Evolutionary conservation across 1,139 yeast species (phyloP).

Genomic region (Taphrina betulina): DNA sequence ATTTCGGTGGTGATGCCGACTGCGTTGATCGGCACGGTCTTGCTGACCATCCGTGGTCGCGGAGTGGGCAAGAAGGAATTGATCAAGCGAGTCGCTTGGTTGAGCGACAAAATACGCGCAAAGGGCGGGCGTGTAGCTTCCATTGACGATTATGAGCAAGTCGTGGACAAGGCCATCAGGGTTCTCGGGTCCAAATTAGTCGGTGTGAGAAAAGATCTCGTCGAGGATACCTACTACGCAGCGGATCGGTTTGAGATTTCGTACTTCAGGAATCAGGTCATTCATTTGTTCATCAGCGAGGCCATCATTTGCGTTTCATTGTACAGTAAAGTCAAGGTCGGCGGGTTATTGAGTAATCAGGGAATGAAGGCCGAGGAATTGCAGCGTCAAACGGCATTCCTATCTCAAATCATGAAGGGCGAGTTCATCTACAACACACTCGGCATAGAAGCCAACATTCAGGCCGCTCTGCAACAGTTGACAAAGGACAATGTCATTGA

Average conservation of each 20-base stretch:
- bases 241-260: conserved; percentile 49
- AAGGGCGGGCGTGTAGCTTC: conserved; percentile 46
- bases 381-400: conserved; percentile 42
- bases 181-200: conserved; percentile 49
- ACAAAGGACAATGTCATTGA: conserved; percentile 43
- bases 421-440: conserved; percentile 49
- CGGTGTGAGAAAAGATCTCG: conserved; percentile 42
- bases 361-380: conserved; percentile 40
- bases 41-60: conserved; percentile 47
- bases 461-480: conserved; percentile 43
- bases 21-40: conserved; percentile 48
- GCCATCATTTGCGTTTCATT: conserved; percentile 47
- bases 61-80: conserved; percentile 47
- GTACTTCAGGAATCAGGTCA: conserved; percentile 50
- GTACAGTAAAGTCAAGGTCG: conserved; percentile 42
- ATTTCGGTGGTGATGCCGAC: conserved; percentile 51
- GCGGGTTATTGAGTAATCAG: conserved; percentile 39
- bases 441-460: conserved; percentile 46
- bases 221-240: conserved; percentile 47
- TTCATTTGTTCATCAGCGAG: conserved; percentile 49
- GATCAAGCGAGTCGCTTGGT: conserved; percentile 45
- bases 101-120: conserved; percentile 44
- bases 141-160: conserved; percentile 45
- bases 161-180: conserved; percentile 46
- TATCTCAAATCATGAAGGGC: conserved; percentile 46